phyloP scores from a whole-genome alignment of 352 stramenopile genomes.

The Globisporangium parvum region DNA sequence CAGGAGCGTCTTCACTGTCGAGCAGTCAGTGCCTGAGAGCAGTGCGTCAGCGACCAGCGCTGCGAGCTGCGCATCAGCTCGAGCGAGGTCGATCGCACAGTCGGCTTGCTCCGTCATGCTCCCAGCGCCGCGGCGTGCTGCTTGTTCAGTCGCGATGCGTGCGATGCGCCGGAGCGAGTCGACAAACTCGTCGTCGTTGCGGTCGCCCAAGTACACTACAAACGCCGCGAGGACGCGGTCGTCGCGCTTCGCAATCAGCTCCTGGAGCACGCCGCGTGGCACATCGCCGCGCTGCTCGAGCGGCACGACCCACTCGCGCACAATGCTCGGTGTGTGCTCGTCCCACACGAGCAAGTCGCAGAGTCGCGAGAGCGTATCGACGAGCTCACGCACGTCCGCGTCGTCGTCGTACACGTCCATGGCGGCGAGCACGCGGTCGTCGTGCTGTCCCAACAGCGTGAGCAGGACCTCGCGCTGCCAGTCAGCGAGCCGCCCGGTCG shows the following conservation, averaged over 20 bases:
- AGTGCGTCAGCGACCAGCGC: conserved; percentile 20
- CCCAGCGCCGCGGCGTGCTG: background rate
- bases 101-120: conserved; percentile 15
- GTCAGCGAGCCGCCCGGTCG: conserved; percentile 26
- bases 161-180: conserved; percentile 53
- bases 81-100: conserved; percentile 10
- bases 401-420: conserved; percentile 55
- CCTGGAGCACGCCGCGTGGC: conserved; percentile 25
- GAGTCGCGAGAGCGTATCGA: conserved; percentile 51
- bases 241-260: conserved; percentile 44
- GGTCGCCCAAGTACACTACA: conserved; percentile 57
- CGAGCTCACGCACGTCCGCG: conserved; percentile 32
- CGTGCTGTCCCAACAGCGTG: conserved; percentile 27
- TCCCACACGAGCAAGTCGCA: conserved; percentile 64
- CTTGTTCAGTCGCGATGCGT: conserved; percentile 18
- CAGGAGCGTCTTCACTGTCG: conserved; percentile 25
- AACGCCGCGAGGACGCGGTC: conserved; percentile 64
- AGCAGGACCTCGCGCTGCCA: conserved; percentile 70
- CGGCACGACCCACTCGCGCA: conserved; percentile 48
- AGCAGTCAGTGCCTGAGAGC: conserved; percentile 21
- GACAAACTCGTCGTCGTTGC: conserved; percentile 54
- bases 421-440: conserved; percentile 46
- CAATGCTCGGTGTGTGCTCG: conserved; percentile 37
- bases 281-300: conserved; percentile 29
- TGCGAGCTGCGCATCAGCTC: conserved; percentile 20